phyloP scores from a whole-genome alignment of 2,329 filamentous ascomycete species.

The Xylaria arbuscula region DNA sequence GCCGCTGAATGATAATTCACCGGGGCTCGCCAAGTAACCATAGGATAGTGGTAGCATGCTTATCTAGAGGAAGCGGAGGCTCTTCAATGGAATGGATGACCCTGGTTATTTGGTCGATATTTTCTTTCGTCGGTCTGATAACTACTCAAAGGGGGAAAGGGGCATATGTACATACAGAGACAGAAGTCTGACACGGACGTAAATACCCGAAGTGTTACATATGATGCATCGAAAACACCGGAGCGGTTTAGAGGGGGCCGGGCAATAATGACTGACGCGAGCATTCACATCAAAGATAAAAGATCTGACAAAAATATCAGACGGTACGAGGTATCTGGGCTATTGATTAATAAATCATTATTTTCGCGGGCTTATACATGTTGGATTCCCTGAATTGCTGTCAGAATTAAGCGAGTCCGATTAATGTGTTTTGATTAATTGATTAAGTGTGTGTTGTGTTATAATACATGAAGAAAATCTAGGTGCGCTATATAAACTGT shows the following conservation, averaged over 20 bases:
- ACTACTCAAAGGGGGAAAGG: background rate
- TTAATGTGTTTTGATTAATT: too few species aligned
- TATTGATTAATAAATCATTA: too few species aligned
- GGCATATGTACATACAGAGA: conserved; percentile 25
- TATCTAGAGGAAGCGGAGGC: background rate
- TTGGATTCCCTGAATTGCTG: too few species aligned
- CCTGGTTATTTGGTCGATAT: background rate
- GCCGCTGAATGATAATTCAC: conserved; percentile 5
- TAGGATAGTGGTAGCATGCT: background rate
- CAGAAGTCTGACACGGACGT: conserved; percentile 17
- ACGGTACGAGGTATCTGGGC: background rate
- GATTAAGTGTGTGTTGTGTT: too few species aligned
- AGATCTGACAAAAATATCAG: background rate
- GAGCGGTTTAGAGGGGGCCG: conserved; percentile 1
- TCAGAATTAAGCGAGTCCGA: too few species aligned
- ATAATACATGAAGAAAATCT: too few species aligned
- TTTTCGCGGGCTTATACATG: too few species aligned
- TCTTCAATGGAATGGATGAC: conserved; percentile 14
- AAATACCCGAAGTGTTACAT: conserved; percentile 18
- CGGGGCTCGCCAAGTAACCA: conserved; percentile 22
- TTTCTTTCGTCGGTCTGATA: background rate
- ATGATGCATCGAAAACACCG: conserved; percentile 13
- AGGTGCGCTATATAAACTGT: too few species aligned
- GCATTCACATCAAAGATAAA: background rate
- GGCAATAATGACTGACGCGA: background rate